phyloP scores from a whole-genome alignment of 2,329 filamentous ascomycete species.

The Sporothrix variecibatus region DNA sequence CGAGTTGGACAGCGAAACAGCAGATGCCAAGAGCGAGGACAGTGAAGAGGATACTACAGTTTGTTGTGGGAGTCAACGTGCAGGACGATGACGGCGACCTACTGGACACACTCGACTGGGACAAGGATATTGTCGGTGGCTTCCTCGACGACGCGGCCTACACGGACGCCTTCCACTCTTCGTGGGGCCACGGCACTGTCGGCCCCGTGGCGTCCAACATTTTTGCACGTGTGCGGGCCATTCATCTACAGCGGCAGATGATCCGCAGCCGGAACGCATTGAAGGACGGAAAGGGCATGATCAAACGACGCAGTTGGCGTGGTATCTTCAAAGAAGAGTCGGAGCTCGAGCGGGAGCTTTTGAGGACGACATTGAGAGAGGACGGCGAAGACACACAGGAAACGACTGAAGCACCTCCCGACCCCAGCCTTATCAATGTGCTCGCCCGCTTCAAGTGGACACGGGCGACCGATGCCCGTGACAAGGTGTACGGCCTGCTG shows the following conservation, averaged over 20 bases:
- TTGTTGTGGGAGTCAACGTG: not conserved
- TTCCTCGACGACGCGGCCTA: constrained; percentile 19
- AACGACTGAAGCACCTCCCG: not conserved
- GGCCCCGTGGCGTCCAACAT: not conserved
- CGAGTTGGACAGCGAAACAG: not conserved
- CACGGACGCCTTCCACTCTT: constrained; percentile 17
- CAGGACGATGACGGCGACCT: not conserved
- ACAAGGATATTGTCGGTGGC: constrained; percentile 21
- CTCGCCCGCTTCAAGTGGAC: constrained; percentile 25
- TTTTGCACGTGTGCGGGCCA: constrained; percentile 11
- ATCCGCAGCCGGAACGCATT: not conserved
- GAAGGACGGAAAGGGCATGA: not conserved
- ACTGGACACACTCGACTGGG: constrained; percentile 22
- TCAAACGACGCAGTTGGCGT: not conserved
- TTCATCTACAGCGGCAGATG: constrained; percentile 16
- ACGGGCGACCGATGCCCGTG: constrained; percentile 26
- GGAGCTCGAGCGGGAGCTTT: not conserved
- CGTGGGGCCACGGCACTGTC: constrained; percentile 19
- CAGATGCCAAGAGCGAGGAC: not conserved
- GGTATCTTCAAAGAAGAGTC: not conserved
- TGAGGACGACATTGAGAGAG: not conserved
- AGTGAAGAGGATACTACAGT: not conserved
- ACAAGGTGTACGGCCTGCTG: constrained; percentile 29
- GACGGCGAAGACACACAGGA: not conserved
- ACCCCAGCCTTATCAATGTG: constrained; percentile 25